Conservation (phyloP, 179 eudicot species). For the Beta corolliflora region DNA sequence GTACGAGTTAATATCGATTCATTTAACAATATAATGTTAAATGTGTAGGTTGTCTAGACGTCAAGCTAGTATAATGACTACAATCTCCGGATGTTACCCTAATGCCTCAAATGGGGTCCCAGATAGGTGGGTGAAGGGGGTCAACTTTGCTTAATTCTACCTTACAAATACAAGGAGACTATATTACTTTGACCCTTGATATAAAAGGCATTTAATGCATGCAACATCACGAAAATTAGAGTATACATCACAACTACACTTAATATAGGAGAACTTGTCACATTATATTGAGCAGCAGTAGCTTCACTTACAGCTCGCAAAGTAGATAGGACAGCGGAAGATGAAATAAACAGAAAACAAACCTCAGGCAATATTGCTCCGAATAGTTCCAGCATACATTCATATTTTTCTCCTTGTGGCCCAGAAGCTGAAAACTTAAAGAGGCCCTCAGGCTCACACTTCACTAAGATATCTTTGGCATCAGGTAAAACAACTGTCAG, state of each 20-base stretch:
- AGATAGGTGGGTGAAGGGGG: not conserved
- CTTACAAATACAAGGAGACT: not conserved
- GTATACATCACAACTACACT: not conserved
- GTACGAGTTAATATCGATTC: not conserved
- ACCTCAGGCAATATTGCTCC: constrained; percentile 74
- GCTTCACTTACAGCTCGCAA: not conserved
- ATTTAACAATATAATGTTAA: not conserved
- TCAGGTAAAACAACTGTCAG: constrained; percentile 75
- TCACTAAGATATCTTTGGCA: constrained; percentile 71
- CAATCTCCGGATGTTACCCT: not conserved
- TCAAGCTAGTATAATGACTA: not conserved
- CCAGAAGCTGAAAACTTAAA: constrained; percentile 75
- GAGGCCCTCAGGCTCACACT: constrained; percentile 68
- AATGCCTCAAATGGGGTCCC: not conserved
- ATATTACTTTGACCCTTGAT: not conserved
- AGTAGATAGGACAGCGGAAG: not conserved
- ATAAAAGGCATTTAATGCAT: not conserved
- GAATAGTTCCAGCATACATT: constrained; percentile 62
- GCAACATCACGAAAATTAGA: not conserved
- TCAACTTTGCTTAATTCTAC: no score
- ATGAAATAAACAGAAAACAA: constrained; percentile 21
- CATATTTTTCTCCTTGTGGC: constrained; percentile 54
- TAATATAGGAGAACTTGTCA: not conserved
- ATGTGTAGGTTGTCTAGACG: not conserved
- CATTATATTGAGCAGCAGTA: not conserved